A percentile compares a stretch with the other conserved stretches of the same genome.
phyloP scores from a whole-genome alignment of 129 eudicot genomes.

The Daucus carota region DH1_v3.0 NC_030384.2:46976501-46977000 shows the following conservation, averaged over 20 bases:
- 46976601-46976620: slow-evolving; percentile 50
- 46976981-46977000: slow-evolving; percentile 64
- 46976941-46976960: slow-evolving; percentile 56
- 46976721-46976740: slow-evolving; percentile 72
- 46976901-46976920: slow-evolving; percentile 50
- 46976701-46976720: slow-evolving; percentile 51
- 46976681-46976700: slow-evolving; percentile 88
- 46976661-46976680: slow-evolving; percentile 55
- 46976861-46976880: slow-evolving; percentile 63
- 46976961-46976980: slow-evolving; percentile 57
- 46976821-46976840: slow-evolving; percentile 73
- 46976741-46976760: slow-evolving; percentile 80
- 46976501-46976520: slow-evolving; percentile 53
- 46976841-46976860: slow-evolving; percentile 40
- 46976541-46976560: slow-evolving; percentile 75
- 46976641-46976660: slow-evolving; percentile 57
- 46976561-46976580: slow-evolving; percentile 64
- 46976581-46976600: slow-evolving; percentile 89
- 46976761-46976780: slow-evolving; percentile 89
- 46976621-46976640: slow-evolving; percentile 85
- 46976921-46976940: slow-evolving; percentile 35
- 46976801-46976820: slow-evolving; percentile 69
- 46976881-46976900: slow-evolving; percentile 56
- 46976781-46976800: slow-evolving; percentile 45
- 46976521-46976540: slow-evolving; percentile 63